A percentile compares a stretch with the other conserved stretches of the same genome.
Conservation (phyloP, 495 filamentous ascomycete species). For the Penicillium alfredii region DNA sequence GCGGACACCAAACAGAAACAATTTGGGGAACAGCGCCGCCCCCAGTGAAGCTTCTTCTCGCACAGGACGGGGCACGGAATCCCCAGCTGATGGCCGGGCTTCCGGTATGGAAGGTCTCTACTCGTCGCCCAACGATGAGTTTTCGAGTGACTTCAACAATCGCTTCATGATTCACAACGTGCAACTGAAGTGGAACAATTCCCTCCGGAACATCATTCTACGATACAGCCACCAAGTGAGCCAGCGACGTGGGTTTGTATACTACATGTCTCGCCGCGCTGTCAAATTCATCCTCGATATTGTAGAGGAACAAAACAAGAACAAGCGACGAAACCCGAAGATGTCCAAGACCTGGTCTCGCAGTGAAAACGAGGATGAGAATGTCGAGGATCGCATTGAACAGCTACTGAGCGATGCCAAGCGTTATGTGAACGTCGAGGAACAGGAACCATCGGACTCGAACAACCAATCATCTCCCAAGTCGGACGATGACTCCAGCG, state of each 20-base stretch:
- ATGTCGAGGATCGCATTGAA: constrained; percentile 79
- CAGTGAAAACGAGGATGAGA: constrained; percentile 48
- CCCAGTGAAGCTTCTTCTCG: constrained; percentile 44
- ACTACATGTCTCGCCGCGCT: constrained; percentile 91
- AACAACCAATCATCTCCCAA: constrained; percentile 19
- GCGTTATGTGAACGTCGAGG: constrained; percentile 73
- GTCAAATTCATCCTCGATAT: constrained; percentile 98
- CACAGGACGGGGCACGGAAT: constrained; percentile 44
- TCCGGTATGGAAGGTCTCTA: constrained; percentile 38
- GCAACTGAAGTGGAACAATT: constrained; percentile 97
- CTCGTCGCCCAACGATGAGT: constrained; percentile 50
- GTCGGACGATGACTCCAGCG: constrained; percentile 56
- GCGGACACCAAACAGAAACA: constrained; percentile 16
- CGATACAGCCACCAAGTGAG: constrained; percentile 97
- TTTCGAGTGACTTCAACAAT: constrained; percentile 91
- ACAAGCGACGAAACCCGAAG: constrained; percentile 44
- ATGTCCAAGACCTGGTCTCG: constrained; percentile 22
- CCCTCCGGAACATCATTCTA: constrained; percentile 88
- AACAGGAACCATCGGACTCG: constrained; percentile 36
- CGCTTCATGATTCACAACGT: constrained; percentile 96
- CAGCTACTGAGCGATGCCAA: constrained; percentile 81
- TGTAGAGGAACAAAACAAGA: constrained; percentile 81
- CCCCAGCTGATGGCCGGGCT: constrained; percentile 33
- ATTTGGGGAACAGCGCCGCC: constrained; percentile 25
- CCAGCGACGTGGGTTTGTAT: constrained; percentile 91